Conservation (phyloP, 2,329 filamentous ascomycete genomes). For the Xylaria sp. region DNA sequence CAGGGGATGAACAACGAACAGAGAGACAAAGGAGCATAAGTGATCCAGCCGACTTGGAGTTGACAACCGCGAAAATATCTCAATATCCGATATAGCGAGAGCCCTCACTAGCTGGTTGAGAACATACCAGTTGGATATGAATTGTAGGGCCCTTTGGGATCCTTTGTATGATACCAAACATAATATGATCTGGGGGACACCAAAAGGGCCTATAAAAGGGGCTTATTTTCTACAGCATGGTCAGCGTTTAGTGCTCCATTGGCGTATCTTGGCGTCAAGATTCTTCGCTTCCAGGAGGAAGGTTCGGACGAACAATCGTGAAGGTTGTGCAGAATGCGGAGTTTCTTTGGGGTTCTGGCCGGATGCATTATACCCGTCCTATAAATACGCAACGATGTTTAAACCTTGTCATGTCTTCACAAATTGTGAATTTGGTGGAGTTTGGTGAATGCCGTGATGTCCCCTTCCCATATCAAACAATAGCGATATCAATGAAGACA, state of each 20-base stretch:
- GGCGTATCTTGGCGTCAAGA: conserved; percentile 24
- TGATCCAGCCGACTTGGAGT: conserved; percentile 44
- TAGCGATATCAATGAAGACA: not conserved
- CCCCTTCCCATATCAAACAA: not conserved
- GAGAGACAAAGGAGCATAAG: conserved; percentile 62
- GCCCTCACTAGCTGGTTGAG: conserved; percentile 3
- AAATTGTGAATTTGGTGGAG: not conserved
- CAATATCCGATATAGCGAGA: conserved; percentile 33
- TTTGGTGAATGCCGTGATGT: not conserved
- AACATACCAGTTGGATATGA: conserved; percentile 24
- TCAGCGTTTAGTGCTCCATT: conserved; percentile 15
- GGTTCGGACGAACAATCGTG: conserved; percentile 11
- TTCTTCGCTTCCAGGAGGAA: not conserved
- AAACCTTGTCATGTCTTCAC: not conserved
- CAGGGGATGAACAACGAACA: conserved; percentile 58
- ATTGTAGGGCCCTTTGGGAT: conserved; percentile 7
- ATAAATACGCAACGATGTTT: conserved; percentile 4
- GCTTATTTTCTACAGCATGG: conserved; percentile 15
- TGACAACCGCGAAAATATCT: conserved; percentile 25
- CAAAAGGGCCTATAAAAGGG: conserved; percentile 13
- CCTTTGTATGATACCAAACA: conserved; percentile 23
- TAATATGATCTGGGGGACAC: conserved; percentile 14
- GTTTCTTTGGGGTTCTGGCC: conserved; percentile 7
- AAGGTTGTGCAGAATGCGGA: conserved; percentile 7
- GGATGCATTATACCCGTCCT: conserved; percentile 23